These are phyloP conservation scores for Populus hybrid DNA, from an alignment of 441 rosid species.

Conservation along the genomic window DNA sequence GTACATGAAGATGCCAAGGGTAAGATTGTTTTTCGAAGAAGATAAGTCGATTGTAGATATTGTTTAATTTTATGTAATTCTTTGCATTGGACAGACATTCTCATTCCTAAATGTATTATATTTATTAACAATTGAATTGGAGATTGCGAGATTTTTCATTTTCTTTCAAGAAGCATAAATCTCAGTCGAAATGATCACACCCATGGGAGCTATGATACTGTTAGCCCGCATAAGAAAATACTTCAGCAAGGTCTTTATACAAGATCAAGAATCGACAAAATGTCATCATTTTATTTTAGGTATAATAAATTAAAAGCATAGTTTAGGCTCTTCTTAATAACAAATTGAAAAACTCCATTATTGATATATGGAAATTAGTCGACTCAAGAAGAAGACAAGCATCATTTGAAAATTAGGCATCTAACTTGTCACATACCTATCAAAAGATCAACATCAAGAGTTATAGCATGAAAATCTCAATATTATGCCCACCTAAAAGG, in stretches of 20 bases:
- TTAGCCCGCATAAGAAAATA: neutral
- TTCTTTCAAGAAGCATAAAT: neutral
- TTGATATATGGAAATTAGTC: neutral
- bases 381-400: neutral
- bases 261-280: neutral
- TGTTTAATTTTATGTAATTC: neutral
- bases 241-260: neutral
- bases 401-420: neutral
- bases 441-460: neutral
- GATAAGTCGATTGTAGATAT: conserved; percentile 11
- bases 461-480: neutral
- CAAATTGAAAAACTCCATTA: neutral
- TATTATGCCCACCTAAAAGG: neutral
- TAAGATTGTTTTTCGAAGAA: conserved; percentile 49
- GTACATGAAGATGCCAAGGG: conserved; percentile 69
- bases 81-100: neutral
- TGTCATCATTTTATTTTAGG: neutral
- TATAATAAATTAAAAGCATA: neutral
- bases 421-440: neutral
- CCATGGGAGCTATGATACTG: neutral
- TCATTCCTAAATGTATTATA: neutral
- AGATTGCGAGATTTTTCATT: neutral
- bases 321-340: neutral
- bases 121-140: too few relatives aligned
- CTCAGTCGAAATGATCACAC: neutral